phyloP scores from a whole-genome alignment of 2,329 filamentous ascomycete genomes.

The Thelonectria discophora region DNA sequence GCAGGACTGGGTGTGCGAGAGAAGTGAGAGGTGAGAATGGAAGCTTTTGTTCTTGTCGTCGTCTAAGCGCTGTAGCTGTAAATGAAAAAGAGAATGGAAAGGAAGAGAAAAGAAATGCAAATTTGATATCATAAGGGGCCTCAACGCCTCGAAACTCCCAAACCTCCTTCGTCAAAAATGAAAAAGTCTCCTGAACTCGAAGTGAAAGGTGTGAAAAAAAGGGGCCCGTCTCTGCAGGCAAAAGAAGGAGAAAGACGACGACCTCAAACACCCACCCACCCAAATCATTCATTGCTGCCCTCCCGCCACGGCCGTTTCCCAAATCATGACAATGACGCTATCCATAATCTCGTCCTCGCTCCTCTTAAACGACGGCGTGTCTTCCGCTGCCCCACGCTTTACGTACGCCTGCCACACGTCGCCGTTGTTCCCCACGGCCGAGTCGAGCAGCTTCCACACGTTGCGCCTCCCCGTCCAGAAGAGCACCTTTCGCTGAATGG shows the following conservation, averaged over 20 bases:
- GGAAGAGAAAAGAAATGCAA: constrained; percentile 2
- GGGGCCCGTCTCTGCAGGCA: not conserved
- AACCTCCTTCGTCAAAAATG: not conserved
- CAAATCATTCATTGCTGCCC: constrained; percentile 14
- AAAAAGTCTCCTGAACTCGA: not conserved
- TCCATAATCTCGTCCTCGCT: constrained; percentile 31
- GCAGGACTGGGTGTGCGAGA: constrained; percentile 8
- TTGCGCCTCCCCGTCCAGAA: constrained; percentile 49
- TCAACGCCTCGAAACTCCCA: constrained; percentile 17
- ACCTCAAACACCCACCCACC: not conserved
- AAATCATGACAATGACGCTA: constrained; percentile 42
- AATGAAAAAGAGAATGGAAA: too few species aligned
- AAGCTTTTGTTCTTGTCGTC: constrained; percentile 10
- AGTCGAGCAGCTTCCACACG: constrained; percentile 55
- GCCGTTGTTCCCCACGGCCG: constrained; percentile 46
- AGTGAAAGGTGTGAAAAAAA: not conserved
- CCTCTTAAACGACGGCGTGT: constrained; percentile 30
- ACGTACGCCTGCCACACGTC: constrained; percentile 59
- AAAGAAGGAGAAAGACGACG: not conserved
- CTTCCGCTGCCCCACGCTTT: constrained; percentile 40
- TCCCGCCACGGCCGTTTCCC: constrained; percentile 34
- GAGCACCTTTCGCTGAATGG: constrained; percentile 44
- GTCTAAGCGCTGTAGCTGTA: constrained; percentile 13
- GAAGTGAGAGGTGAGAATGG: constrained; percentile 5
- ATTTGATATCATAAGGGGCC: constrained; percentile 9